Evolutionary conservation across 495 filamentous ascomycete genomes (phyloP), one percentile per base, ranked within the genome.

Genomic region (Thozetella sp.): DNA sequence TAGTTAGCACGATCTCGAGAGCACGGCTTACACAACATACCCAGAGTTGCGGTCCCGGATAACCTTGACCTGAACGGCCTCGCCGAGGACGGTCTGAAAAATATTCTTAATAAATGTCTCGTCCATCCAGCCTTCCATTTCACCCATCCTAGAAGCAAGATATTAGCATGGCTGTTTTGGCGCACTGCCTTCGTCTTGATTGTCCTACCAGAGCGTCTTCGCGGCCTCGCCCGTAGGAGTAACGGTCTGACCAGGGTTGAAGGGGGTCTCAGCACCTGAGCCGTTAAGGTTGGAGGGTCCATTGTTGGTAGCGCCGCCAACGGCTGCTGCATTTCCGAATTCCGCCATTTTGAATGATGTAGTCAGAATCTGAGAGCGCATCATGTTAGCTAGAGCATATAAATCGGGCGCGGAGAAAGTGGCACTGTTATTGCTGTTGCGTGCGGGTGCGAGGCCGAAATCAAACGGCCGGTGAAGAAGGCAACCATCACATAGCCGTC

Each of bases 11-110:
- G 79, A 20, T 25, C 4, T 9, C 9, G 6, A 37, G 30, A 9
- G 30, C 6, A 17, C 4, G 25, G 22, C 15, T n/a, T 54, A 60
- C 68, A 72, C n/a, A n/a, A n/a, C 91, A 73, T 89, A 97, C 94
- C 95, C 95, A 75, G 95, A 98, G 73, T 97, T 97, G 76, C 97
- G 97, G 80, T 99, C 95, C 60, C 95, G 93, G 68, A 99, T 99
- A 86, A 99, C 97, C 85, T 99, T 99, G 51, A 99, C 95, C 67
- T 97, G 97, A 67, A 99, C 95, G 62, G 84, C 83, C 79, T 98
- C 94, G 57, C 88, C 92, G 81, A 97, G 88, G 23, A 78, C 72
- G 67, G 89, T 88, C 73, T 88, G 90, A 88, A 92, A 98, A 22
- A 98, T 83, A 63, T 88, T 93, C 72, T 96, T 93, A 65, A 99